A percentile compares a stretch with the other conserved stretches of the same genome.
phyloP scores from a whole-genome alignment of 2,329 filamentous ascomycete genomes.

The Metarhizium anisopliae region DNA sequence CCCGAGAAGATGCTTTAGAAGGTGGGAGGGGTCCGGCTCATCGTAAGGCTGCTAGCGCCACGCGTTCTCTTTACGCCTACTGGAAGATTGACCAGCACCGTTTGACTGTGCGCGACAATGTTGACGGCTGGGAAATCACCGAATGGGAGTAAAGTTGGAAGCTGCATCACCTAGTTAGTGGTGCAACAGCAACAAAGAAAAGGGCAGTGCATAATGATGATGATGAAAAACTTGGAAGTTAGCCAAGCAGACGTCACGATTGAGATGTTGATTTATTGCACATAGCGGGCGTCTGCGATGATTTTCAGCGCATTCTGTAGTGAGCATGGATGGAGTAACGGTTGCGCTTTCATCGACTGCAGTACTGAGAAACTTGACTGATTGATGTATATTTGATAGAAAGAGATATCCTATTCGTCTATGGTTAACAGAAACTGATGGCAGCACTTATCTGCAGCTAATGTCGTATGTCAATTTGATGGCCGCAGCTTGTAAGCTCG shows the following conservation, averaged over 20 bases:
- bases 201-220: neutral
- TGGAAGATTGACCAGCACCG: conserved; percentile 64
- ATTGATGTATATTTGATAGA: neutral
- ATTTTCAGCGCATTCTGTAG: neutral
- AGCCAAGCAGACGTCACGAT: neutral
- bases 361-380: neutral
- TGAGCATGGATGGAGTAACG: neutral
- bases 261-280: neutral
- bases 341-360: neutral
- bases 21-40: conserved; percentile 53
- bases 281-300: conserved; percentile 2
- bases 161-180: neutral
- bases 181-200: neutral
- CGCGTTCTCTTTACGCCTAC: conserved; percentile 53
- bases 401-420: conserved; percentile 1
- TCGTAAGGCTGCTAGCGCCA: conserved; percentile 55
- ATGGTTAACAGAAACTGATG: conserved; percentile 2
- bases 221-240: neutral
- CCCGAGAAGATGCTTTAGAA: conserved; percentile 47
- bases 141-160: conserved; percentile 36
- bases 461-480: neutral
- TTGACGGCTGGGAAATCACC: conserved; percentile 52
- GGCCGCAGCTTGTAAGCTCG: neutral
- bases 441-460: neutral
- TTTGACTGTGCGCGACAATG: conserved; percentile 59